A percentile compares a stretch with the other conserved stretches of the same genome.
Conservation (phyloP, 2,329 filamentous ascomycete species). For the Ceratocystis papillata region DNA sequence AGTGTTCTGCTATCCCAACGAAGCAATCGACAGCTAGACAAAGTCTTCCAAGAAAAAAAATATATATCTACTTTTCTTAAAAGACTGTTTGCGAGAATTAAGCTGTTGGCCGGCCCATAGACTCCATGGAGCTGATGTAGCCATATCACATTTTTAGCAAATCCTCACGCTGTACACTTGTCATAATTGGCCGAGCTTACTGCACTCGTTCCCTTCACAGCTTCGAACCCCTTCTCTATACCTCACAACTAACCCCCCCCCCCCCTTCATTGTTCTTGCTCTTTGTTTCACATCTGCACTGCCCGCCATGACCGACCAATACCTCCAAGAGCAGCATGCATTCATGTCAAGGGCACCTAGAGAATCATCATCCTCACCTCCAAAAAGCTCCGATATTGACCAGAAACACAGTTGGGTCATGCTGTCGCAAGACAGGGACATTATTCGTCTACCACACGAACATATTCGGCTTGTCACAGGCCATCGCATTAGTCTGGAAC, state of each 20-base stretch:
- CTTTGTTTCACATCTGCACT: background rate
- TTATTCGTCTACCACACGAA: constrained; percentile 78
- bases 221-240: background rate
- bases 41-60: background rate
- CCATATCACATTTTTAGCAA: no score
- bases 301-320: constrained; percentile 35
- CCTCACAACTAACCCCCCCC: background rate
- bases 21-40: no score
- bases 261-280: background rate
- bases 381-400: constrained; percentile 38
- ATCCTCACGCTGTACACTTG: no score
- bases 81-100: no score
- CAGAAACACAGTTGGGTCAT: constrained; percentile 70
- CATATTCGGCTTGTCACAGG: constrained; percentile 70
- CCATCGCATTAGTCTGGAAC: constrained; percentile 62
- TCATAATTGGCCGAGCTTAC: background rate
- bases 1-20: no score
- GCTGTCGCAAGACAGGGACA: constrained; percentile 61
- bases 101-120: no score
- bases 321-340: constrained; percentile 37
- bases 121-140: no score
- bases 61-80: no score
- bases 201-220: no score
- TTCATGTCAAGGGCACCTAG: constrained; percentile 25
- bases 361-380: constrained; percentile 15